Evolutionary conservation across 1,139 yeast genomes (phyloP).

Genomic region (Hansenula sp.): DNA sequence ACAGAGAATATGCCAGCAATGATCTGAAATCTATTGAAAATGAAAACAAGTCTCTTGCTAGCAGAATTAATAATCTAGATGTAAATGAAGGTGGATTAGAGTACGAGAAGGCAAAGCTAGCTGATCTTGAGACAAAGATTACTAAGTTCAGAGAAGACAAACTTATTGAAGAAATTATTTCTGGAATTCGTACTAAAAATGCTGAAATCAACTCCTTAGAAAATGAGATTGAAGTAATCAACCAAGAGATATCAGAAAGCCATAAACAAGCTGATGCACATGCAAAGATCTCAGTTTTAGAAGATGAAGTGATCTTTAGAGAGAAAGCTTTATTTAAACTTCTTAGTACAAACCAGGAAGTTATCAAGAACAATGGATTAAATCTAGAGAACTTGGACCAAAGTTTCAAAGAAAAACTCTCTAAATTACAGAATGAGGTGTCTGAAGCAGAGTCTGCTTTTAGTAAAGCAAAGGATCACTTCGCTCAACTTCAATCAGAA

Average conservation of each 20-base stretch:
- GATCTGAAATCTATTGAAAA: conserved; percentile 30
- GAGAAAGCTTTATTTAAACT: conserved; percentile 25
- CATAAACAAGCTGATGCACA: conserved; percentile 57
- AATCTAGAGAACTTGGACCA: conserved; percentile 24
- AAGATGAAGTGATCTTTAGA: conserved; percentile 31
- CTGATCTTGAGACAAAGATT: conserved; percentile 30
- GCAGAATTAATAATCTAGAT: conserved; percentile 32
- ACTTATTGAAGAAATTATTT: conserved; percentile 29
- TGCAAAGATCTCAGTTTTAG: conserved; percentile 44
- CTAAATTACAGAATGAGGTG: conserved; percentile 5
- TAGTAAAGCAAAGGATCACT: conserved; percentile 1
- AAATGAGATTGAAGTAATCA: conserved; percentile 48
- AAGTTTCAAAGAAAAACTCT: conserved; percentile 17
- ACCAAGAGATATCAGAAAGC: conserved; percentile 43
- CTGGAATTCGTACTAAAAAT: conserved; percentile 37
- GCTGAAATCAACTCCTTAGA: conserved; percentile 41
- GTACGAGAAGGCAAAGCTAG: conserved; percentile 32
- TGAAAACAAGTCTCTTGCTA: conserved; percentile 31
- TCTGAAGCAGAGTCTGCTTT: conserved; percentile 5
- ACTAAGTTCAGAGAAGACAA: conserved; percentile 26
- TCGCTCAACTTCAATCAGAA: conserved; percentile 7
- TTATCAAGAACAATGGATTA: conserved; percentile 22
- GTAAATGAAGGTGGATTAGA: conserved; percentile 39
- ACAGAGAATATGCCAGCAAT: conserved; percentile 31
- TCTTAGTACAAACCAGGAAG: conserved; percentile 15